Percentiles rank a stretch among this genome's conserved stretches.
Evolutionary conservation across 202 grass and related monocot species (phyloP).

Genomic region (Panicum hallii): DNA sequence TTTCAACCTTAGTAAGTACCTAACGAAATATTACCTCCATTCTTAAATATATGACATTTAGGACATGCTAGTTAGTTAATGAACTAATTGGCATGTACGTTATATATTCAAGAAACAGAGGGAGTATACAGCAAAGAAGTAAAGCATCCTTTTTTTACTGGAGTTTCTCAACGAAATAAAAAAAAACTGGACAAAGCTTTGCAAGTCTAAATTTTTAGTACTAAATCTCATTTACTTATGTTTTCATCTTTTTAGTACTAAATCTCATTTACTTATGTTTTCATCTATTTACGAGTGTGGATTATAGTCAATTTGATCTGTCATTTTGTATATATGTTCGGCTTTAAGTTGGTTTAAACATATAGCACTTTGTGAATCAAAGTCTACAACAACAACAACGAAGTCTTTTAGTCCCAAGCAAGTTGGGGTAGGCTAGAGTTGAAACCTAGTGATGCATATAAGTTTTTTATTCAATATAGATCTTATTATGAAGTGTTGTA

Average conservation of each 20-base stretch:
- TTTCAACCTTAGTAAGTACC: background rate
- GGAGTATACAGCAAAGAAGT: background rate
- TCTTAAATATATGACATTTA: too few species aligned
- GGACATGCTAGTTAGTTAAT: too few species aligned
- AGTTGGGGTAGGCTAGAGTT: background rate
- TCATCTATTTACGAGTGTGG: slow-evolving; percentile 25
- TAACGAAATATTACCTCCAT: background rate
- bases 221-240: slow-evolving; percentile 27
- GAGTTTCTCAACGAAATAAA: background rate
- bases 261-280: slow-evolving; percentile 25
- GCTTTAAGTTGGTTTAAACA: background rate
- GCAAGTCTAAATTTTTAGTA: slow-evolving; percentile 16
- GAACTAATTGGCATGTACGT: too few species aligned
- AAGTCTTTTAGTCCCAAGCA: slow-evolving; percentile 1
- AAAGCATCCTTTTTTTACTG: background rate
- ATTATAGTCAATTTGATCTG: slow-evolving; percentile 21
- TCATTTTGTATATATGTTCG: slow-evolving; percentile 16
- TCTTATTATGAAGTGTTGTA: slow-evolving; percentile 8
- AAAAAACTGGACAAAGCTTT: slow-evolving; percentile 31
- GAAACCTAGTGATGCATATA: background rate
- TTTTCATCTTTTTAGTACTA: slow-evolving; percentile 24
- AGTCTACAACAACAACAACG: slow-evolving; percentile 4
- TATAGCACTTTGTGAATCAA: background rate
- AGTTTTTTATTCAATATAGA: slow-evolving; percentile 19
- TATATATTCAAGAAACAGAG: too few species aligned